Evolutionary conservation across 805 yeast genomes (phyloP).

Genomic region (Dipodascus albidus): DNA sequence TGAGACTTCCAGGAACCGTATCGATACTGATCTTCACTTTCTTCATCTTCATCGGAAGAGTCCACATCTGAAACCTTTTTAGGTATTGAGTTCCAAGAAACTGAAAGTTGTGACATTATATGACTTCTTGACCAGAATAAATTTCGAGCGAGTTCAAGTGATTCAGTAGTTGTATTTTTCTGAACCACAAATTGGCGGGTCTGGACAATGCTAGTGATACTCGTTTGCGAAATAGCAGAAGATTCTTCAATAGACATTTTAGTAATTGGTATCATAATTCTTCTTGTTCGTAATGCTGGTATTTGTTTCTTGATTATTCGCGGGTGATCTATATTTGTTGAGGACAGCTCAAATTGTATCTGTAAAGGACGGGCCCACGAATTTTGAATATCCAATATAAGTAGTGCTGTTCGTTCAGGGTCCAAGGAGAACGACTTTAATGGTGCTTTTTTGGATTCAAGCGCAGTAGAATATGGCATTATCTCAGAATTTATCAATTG

Average conservation of each 20-base stretch:
- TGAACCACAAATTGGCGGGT: neutral
- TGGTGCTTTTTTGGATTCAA: neutral
- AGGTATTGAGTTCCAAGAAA: neutral
- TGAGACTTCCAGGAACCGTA: neutral
- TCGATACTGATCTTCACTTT: neutral
- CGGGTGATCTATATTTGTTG: no score
- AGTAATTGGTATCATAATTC: constrained; percentile 4
- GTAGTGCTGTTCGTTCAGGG: constrained; percentile 45
- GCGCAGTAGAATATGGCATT: constrained; percentile 27
- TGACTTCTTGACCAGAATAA: neutral
- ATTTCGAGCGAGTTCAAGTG: neutral
- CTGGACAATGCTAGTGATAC: neutral
- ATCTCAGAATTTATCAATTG: constrained; percentile 71
- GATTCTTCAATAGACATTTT: neutral
- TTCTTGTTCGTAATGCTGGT: constrained; percentile 3
- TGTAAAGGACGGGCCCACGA: constrained; percentile 48
- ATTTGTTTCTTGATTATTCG: constrained; percentile 4
- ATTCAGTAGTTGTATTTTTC: neutral
- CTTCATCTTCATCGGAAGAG: neutral
- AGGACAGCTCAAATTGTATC: constrained; percentile 20
- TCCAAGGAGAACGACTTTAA: constrained; percentile 10
- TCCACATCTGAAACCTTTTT: neutral
- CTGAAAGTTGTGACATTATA: neutral
- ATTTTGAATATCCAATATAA: constrained; percentile 70
- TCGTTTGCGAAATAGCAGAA: neutral